These are phyloP conservation scores for Croton laevigatus DNA, from an alignment of 441 rosid genomes.

Conservation along the genomic window DNA sequence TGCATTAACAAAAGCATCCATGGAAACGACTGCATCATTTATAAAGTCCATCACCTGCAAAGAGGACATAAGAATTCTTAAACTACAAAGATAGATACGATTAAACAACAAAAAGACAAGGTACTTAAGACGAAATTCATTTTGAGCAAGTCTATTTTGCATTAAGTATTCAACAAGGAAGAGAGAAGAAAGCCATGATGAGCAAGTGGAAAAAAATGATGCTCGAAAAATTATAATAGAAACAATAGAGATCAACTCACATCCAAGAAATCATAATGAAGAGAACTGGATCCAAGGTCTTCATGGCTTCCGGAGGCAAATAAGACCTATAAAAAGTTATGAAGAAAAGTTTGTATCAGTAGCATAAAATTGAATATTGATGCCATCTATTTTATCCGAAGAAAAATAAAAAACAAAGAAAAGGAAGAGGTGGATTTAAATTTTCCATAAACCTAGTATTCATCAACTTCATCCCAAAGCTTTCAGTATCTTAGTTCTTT, in stretches of 20 bases:
- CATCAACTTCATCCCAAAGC: not conserved
- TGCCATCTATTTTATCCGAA: not conserved
- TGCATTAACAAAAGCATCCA: slow-evolving; percentile 75
- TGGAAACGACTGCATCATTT: slow-evolving; percentile 88
- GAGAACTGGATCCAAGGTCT: slow-evolving; percentile 42
- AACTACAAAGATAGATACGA: not conserved
- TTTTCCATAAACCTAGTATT: not conserved
- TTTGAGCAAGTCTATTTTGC: too few relatives aligned
- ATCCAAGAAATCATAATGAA: slow-evolving; percentile 69
- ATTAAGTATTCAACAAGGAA: too few relatives aligned
- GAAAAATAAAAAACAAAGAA: not conserved
- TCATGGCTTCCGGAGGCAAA: slow-evolving; percentile 45
- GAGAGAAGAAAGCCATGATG: too few relatives aligned
- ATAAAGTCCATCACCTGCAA: slow-evolving; percentile 93
- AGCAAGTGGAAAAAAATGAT: not conserved
- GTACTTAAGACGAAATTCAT: not conserved
- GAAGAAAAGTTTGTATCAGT: not conserved
- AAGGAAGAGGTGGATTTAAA: not conserved
- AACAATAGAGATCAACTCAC: slow-evolving; percentile 36
- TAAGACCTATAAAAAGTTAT: slow-evolving; percentile 40
- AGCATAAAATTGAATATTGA: not conserved
- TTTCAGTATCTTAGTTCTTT: not conserved
- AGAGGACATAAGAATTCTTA: not conserved
- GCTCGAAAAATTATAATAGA: not conserved
- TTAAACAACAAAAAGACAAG: not conserved